A percentile compares a stretch with the other conserved stretches of the same genome.
These are phyloP conservation scores for Diaporthe ampelina DNA, from an alignment of 2,329 filamentous ascomycete species.

Conservation along the genomic window DNA sequence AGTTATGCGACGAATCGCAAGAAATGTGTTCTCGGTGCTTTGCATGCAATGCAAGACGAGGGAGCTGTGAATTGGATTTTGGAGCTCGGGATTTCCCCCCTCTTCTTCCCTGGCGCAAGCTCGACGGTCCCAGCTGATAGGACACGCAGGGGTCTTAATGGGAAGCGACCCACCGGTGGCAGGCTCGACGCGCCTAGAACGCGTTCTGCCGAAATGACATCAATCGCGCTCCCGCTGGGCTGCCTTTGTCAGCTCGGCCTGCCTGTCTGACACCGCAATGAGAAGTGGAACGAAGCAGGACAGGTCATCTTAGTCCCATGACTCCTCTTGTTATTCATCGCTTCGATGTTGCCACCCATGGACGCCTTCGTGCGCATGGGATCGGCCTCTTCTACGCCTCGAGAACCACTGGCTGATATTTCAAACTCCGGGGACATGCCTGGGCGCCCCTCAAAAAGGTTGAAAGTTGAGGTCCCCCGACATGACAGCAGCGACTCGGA, in stretches of 20 bases:
- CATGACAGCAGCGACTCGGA: slow-evolving; percentile 49
- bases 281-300: neutral
- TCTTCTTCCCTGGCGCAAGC: neutral
- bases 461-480: slow-evolving; percentile 49
- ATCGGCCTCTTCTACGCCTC: slow-evolving; percentile 38
- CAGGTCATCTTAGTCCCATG: no score
- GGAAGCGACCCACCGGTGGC: neutral
- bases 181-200: slow-evolving; percentile 31
- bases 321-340: neutral
- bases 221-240: slow-evolving; percentile 5
- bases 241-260: slow-evolving; percentile 28
- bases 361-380: slow-evolving; percentile 48
- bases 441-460: slow-evolving; percentile 53
- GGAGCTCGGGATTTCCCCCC: neutral
- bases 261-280: neutral
- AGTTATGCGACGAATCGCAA: neutral
- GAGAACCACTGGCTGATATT: slow-evolving; percentile 41
- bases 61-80: neutral
- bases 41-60: neutral
- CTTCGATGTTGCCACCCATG: slow-evolving; percentile 42
- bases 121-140: neutral
- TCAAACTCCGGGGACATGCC: slow-evolving; percentile 41
- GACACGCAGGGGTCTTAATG: slow-evolving; percentile 28
- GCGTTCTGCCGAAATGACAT: slow-evolving; percentile 31
- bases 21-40: neutral